These are phyloP conservation scores for Anthracocystis panici-leucophaei DNA, from an alignment of 1,284 basidiomycete species.

Conservation along the genomic window DNA sequence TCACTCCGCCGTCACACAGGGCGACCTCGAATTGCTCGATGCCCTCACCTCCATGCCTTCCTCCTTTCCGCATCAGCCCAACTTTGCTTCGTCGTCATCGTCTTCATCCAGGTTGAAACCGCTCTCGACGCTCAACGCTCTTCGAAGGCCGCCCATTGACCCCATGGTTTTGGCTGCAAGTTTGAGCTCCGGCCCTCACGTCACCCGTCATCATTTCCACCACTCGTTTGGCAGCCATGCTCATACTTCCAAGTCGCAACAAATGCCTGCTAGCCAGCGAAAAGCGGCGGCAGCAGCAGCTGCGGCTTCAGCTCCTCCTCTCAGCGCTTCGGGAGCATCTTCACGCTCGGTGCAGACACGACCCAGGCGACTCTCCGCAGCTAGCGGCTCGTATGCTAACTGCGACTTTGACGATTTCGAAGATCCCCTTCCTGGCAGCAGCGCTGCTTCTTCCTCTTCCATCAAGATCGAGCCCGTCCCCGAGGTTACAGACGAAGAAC, in stretches of 20 bases:
- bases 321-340: neutral
- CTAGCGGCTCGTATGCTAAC: conserved; percentile 57
- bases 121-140: conserved; percentile 62
- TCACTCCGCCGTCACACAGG: conserved; percentile 37
- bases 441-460: conserved; percentile 23
- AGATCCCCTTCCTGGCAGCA: conserved; percentile 6
- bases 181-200: conserved; percentile 61
- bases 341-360: conserved; percentile 7
- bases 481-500: conserved; percentile 52
- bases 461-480: conserved; percentile 45
- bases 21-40: conserved; percentile 57
- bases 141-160: conserved; percentile 65
- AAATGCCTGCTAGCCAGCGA: conserved; percentile 60
- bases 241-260: conserved; percentile 46
- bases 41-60: conserved; percentile 53
- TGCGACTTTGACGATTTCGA: conserved; percentile 55
- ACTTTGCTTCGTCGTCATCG: conserved; percentile 9
- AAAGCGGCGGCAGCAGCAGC: conserved; percentile 23
- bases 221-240: conserved; percentile 54
- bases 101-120: conserved; percentile 24
- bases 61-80: conserved; percentile 40
- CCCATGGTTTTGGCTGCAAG: conserved; percentile 66
- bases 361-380: conserved; percentile 26
- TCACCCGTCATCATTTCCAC: conserved; percentile 67
- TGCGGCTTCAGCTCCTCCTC: conserved; percentile 8